Base-by-base conservation (phyloP, 768 basidiomycete genomes). In the Mycena crocata region DNA sequence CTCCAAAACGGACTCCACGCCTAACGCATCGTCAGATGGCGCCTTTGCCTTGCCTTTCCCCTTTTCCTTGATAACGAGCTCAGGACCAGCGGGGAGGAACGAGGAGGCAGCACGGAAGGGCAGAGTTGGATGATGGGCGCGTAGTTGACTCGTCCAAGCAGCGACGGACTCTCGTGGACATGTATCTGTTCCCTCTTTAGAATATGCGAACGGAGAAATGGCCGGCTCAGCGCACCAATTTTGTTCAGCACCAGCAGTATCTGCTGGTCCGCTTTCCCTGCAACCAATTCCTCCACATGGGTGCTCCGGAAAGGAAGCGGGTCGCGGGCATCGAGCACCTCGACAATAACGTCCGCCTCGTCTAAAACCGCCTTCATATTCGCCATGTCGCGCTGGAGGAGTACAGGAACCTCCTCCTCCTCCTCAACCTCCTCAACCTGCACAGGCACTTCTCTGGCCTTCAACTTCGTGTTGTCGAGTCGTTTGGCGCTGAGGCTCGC, bases 301-400 rank as follows among this genome's bases (percentile, higher is more conserved):
- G 76, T 75, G 72, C 91, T 93, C 55, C 94, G 84, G 74, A 86
- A 90, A 23, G 92, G 83, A 14, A 87, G 75, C 14, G 96, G 95
- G 75, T 97, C 96, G 51, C 94, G 85, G 2, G 91, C 92, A 75
- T 97, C 96, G 46, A 97, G 83, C 17, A 97, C 87, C 76, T 95
- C 84, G 26, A 96, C 65, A 3, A 96, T 77, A 8, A 94, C 90
- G 76, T 98, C 93, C 35, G 94, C 90, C 60, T 84, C 84, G 68
- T 93, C 88, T 63, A 97, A 74, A 7, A 92, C 94, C 21, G 90
- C 78, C 57, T 87, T 78, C 30, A 94, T 79, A 64, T 85, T 87
- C 8, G 89, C 86, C 21, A 92, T 74, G 56, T 88, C 87, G 8
- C 83, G 86, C 75, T 93, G 90, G 30, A 91, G 78, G 67, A 93